A percentile compares a stretch with the other conserved stretches of the same genome.
Evolutionary conservation across 202 grass and related monocot species (phyloP).

Genomic region (Saccharum hybrid): DNA sequence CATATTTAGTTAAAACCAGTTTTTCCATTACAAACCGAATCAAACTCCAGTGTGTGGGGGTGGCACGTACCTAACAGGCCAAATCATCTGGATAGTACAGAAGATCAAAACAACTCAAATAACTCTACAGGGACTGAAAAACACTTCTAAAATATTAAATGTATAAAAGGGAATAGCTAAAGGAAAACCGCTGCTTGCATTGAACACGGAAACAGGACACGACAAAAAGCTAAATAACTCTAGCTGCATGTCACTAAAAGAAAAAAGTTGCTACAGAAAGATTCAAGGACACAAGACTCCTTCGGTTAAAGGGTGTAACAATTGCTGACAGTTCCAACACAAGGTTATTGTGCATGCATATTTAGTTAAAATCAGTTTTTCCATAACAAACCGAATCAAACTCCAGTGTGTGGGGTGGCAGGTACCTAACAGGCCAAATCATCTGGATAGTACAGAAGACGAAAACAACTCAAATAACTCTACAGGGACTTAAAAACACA

Average conservation of each 20-base stretch:
- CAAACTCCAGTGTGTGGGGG: neutral
- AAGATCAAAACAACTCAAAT: slow-evolving; percentile 26
- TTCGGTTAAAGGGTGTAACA: neutral
- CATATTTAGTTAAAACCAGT: slow-evolving; percentile 11
- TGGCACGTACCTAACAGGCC: neutral
- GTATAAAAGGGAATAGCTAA: slow-evolving; percentile 1
- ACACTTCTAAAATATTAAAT: neutral
- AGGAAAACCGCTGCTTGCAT: neutral
- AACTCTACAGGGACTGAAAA: too few relatives aligned
- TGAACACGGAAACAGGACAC: neutral
- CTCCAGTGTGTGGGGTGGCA: neutral
- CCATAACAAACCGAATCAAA: neutral
- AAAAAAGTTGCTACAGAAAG: slow-evolving; percentile 14
- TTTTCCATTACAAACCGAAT: neutral
- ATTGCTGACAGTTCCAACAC: neutral
- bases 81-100: slow-evolving; percentile 9
- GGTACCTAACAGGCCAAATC: neutral
- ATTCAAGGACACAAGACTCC: neutral
- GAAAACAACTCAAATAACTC: slow-evolving; percentile 25
- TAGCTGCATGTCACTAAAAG: slow-evolving; percentile 23
- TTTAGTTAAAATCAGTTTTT: slow-evolving; percentile 10
- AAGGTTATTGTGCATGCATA: neutral
- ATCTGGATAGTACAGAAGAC: neutral
- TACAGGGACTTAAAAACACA: too few relatives aligned
- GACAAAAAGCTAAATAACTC: slow-evolving; percentile 2